These are phyloP conservation scores for Colletotrichum sp. DNA, from an alignment of 2,329 filamentous ascomycete species.

Conservation along the genomic window DNA sequence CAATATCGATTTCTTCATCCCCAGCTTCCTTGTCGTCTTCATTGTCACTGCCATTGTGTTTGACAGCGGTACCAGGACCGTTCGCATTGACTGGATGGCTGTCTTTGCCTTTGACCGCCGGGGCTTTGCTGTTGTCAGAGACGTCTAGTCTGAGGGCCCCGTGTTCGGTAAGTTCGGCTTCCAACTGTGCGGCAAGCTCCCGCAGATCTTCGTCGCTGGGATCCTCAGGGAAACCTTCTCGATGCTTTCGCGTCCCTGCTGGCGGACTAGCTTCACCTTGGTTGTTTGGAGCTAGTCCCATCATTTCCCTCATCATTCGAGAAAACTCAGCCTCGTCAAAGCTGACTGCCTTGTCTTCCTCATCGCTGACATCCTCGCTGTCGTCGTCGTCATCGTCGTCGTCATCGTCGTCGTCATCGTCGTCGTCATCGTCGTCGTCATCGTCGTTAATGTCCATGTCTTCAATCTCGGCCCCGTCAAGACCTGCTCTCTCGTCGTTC, in stretches of 20 bases:
- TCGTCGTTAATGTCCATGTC: slow-evolving; percentile 70
- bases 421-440: slow-evolving; percentile 46
- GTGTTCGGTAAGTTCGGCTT: slow-evolving; percentile 72
- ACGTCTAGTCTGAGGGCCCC: slow-evolving; percentile 66
- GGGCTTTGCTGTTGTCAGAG: slow-evolving; percentile 30
- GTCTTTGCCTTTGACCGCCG: slow-evolving; percentile 27
- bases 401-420: slow-evolving; percentile 55
- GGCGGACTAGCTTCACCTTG: not conserved
- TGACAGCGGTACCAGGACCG: not conserved
- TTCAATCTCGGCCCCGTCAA: slow-evolving; percentile 76
- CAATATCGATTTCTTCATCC: slow-evolving; percentile 71
- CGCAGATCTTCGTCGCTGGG: slow-evolving; percentile 60
- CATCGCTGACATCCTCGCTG: slow-evolving; percentile 61
- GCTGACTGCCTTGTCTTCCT: slow-evolving; percentile 76
- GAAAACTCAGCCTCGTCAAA: slow-evolving; percentile 88
- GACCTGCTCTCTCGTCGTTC: slow-evolving; percentile 81
- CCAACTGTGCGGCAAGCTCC: slow-evolving; percentile 71
- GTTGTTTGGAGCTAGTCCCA: slow-evolving; percentile 63
- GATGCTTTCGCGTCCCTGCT: slow-evolving; percentile 29
- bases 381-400: slow-evolving; percentile 53
- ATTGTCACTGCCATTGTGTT: slow-evolving; percentile 22
- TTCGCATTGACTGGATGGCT: not conserved
- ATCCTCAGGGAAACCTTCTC: slow-evolving; percentile 43
- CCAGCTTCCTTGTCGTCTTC: slow-evolving; percentile 54
- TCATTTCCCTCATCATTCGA: slow-evolving; percentile 90